These are phyloP conservation scores for Russula emetica DNA, from an alignment of 768 basidiomycete genomes.

Conservation along the genomic window DNA sequence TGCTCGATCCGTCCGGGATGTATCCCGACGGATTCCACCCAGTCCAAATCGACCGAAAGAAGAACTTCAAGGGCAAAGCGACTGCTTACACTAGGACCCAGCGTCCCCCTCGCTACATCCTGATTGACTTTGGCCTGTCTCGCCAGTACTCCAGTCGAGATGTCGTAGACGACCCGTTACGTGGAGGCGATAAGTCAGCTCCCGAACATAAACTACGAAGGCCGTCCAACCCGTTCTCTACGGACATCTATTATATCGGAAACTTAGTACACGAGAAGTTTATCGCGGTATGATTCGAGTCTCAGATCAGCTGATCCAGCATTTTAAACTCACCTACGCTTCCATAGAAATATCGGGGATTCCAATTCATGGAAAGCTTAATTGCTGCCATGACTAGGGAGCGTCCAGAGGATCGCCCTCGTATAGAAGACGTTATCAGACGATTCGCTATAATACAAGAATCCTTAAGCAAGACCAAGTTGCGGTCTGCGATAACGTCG, in stretches of 20 bases:
- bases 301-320: neutral
- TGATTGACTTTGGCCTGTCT: conserved; percentile 34
- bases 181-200: conserved; percentile 42
- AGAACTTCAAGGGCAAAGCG: conserved; percentile 30
- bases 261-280: conserved; percentile 34
- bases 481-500: conserved; percentile 15
- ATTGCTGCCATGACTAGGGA: conserved; percentile 31
- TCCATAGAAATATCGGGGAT: conserved; percentile 28
- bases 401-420: conserved; percentile 33
- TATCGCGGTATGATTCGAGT: conserved; percentile 27
- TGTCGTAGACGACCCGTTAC: conserved; percentile 32
- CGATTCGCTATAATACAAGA: conserved; percentile 2
- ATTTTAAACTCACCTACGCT: neutral
- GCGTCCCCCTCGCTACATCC: conserved; percentile 31
- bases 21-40: conserved; percentile 35
- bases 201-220: conserved; percentile 32
- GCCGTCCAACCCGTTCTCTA: conserved; percentile 35
- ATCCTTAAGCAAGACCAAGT: conserved; percentile 6
- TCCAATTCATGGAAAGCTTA: conserved; percentile 32
- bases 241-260: conserved; percentile 38
- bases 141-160: conserved; percentile 30
- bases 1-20: conserved; percentile 33
- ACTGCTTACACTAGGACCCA: conserved; percentile 29
- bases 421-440: conserved; percentile 20
- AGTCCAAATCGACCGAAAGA: conserved; percentile 14